These are phyloP conservation scores for Pseudonitzschia delicatissima DNA, from an alignment of 108 stramenopile genomes.

Conservation along the genomic window DNA sequence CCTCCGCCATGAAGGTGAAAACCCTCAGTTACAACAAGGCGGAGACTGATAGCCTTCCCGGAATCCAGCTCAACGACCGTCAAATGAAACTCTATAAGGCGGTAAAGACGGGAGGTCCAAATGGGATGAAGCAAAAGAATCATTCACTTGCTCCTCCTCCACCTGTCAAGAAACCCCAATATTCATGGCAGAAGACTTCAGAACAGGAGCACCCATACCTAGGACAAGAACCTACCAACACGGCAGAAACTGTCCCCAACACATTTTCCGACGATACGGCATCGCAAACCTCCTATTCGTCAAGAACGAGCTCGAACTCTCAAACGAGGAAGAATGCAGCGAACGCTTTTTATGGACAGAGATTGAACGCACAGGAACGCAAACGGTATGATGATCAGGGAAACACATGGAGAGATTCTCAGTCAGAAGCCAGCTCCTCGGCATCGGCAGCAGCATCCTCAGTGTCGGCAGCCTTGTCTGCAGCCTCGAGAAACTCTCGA, in stretches of 20 bases:
- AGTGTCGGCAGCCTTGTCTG: neutral
- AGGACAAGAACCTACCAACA: constrained; percentile 17
- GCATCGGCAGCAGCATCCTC: neutral
- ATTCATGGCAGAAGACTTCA: no score
- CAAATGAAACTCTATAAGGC: constrained; percentile 6
- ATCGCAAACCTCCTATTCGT: neutral
- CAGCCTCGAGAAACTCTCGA: neutral
- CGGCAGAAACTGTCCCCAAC: constrained; percentile 17
- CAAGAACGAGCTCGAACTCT: neutral
- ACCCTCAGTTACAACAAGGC: no score
- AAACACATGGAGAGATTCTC: constrained; percentile 27
- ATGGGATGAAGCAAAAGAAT: neutral
- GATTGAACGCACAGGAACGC: constrained; percentile 13
- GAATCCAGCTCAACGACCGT: constrained; percentile 13
- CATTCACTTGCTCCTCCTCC: neutral
- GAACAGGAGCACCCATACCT: constrained; percentile 12
- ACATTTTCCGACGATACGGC: constrained; percentile 29
- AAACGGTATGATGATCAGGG: constrained; percentile 37
- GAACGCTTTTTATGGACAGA: constrained; percentile 29
- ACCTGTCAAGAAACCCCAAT: neutral
- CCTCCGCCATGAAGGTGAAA: neutral
- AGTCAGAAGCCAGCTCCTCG: constrained; percentile 19
- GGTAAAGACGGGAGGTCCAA: neutral
- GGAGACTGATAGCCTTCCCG: constrained; percentile 4
- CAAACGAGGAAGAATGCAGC: neutral